Percentiles rank a stretch among this genome's conserved stretches.
These are phyloP conservation scores for Bipolaris sorokiniana DNA, from an alignment of 2,329 filamentous ascomycete species.

Conservation along the genomic window DNA sequence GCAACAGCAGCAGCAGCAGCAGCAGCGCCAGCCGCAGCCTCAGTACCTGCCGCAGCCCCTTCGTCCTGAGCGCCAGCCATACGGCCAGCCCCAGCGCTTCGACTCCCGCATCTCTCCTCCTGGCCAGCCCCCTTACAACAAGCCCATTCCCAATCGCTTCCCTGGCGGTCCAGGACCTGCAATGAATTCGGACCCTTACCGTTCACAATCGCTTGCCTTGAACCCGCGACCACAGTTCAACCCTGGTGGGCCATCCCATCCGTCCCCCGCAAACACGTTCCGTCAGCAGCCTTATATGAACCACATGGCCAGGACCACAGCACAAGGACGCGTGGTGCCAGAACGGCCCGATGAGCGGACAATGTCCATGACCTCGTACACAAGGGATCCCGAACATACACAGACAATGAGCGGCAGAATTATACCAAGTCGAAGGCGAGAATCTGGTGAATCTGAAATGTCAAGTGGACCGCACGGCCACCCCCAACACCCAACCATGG, in stretches of 20 bases:
- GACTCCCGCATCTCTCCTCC: slow-evolving; percentile 62
- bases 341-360: slow-evolving; percentile 90
- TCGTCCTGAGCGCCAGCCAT: slow-evolving; percentile 70
- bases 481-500: slow-evolving; percentile 29
- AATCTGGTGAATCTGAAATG: slow-evolving; percentile 53
- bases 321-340: slow-evolving; percentile 88
- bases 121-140: slow-evolving; percentile 58
- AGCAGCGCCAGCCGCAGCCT: slow-evolving; percentile 54
- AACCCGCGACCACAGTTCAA: slow-evolving; percentile 76
- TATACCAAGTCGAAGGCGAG: slow-evolving; percentile 77
- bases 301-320: slow-evolving; percentile 77
- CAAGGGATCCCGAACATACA: slow-evolving; percentile 74
- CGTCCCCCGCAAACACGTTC: slow-evolving; percentile 74
- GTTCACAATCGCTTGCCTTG: slow-evolving; percentile 90
- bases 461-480: slow-evolving; percentile 27
- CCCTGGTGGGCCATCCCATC: slow-evolving; percentile 50
- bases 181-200: slow-evolving; percentile 82
- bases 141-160: slow-evolving; percentile 64
- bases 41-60: slow-evolving; percentile 67
- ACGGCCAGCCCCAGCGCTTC: slow-evolving; percentile 73
- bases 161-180: slow-evolving; percentile 66
- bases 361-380: slow-evolving; percentile 92
- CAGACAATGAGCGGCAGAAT: slow-evolving; percentile 94
- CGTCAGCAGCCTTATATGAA: slow-evolving; percentile 77
- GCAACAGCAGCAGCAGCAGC: slow-evolving; percentile 25